Base-by-base conservation (phyloP, 148 eudicot species). In the Nepenthes gracilis region DNA sequence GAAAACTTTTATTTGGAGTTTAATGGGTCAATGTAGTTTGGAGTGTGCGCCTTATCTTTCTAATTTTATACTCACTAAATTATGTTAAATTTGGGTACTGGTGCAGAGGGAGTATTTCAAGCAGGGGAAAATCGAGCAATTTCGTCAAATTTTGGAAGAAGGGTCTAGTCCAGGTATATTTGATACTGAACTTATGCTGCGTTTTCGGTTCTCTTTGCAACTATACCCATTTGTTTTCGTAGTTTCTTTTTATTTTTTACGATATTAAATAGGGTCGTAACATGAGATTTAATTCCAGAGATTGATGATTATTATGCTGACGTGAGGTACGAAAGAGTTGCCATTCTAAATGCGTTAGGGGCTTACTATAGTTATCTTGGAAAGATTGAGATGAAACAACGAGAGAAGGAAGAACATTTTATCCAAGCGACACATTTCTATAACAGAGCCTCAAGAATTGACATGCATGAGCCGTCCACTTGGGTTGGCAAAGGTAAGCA, bases 71-170 rank as follows among this genome's bases (percentile, higher is more conserved):
- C 53, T 54, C 13, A 36, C n/a, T 36, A 8, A 40, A 32, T 23
- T 23, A 23, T 23, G 36, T 33, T 9, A 33, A 23, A 2, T 1
- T n/a, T 6, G 8, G 55, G 33, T 63, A 56, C 66, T 74, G 62
- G 50, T 77, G 83, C 71, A 93, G 99, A 89, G 99, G 80, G 97
- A 89, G 75, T 94, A 94, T 59, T 94, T 94, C 68, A 94, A 94
- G 73, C 99, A 89, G 78, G 99, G 95, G 10, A 94, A 89, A 72
- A 54, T 79, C 60, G 85, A 80, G 43, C 97, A 89, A 65, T 94
- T 89, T 72, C 77, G 77, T 55, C 97, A 86, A 70, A 94, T 89
- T 74, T 75, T 94, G 66, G 92, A 80, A 68, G 99, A 94, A 85
- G 99, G 99, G 35, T 94, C 95, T 47, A 80, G 95, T 60, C 78